Evolutionary conservation across 1,284 basidiomycete genomes (phyloP).

Genomic region (Coriolopsis trogii): DNA sequence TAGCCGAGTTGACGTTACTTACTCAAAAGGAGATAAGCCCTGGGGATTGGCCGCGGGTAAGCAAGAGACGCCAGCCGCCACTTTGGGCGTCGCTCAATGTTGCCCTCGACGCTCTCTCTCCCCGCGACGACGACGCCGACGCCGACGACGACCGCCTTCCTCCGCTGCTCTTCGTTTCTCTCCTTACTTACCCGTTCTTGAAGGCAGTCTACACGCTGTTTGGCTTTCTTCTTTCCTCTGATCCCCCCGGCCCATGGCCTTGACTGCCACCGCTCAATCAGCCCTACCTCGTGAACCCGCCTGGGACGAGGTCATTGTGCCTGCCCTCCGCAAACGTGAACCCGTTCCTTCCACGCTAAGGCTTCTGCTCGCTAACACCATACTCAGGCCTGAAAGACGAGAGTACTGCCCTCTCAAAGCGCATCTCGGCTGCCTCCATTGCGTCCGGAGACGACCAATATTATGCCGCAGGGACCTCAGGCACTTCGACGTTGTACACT

Average conservation of each 20-base stretch:
- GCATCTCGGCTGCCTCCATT: conserved; percentile 73
- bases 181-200: conserved; percentile 26
- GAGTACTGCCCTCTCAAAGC: conserved; percentile 68
- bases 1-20: neutral
- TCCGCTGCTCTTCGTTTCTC: conserved; percentile 29
- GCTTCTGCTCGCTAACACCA: neutral
- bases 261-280: conserved; percentile 49
- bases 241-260: conserved; percentile 34
- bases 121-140: conserved; percentile 20
- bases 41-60: neutral
- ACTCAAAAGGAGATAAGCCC: neutral
- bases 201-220: conserved; percentile 23
- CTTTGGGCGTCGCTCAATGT: conserved; percentile 12
- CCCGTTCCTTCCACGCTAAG: conserved; percentile 15
- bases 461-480: conserved; percentile 25
- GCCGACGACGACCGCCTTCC: no score
- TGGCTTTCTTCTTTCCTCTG: conserved; percentile 15
- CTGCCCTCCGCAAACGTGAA: conserved; percentile 69
- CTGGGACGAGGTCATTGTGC: conserved; percentile 75
- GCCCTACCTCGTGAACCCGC: conserved; percentile 54
- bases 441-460: conserved; percentile 46
- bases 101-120: conserved; percentile 15
- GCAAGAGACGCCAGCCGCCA: conserved; percentile 6
- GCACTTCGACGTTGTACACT: conserved; percentile 26
- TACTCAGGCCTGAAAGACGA: conserved; percentile 70